phyloP scores from a whole-genome alignment of 345 rosid genomes.

The Eucalyptus melliodora region DNA sequence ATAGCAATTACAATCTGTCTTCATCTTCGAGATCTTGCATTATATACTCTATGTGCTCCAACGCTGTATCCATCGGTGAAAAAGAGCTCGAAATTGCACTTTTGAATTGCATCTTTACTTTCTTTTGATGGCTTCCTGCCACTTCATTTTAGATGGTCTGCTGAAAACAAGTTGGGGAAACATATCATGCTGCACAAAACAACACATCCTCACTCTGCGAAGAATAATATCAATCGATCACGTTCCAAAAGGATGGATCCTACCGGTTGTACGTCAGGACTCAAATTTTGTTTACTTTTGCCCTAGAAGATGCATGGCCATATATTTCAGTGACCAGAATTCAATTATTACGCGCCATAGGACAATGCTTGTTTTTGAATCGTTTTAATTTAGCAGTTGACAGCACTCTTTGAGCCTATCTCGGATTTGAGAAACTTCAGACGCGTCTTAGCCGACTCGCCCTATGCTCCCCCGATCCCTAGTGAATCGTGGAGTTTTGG shows the following conservation, averaged over 20 bases:
- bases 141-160: neutral
- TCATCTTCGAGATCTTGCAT: conserved; percentile 31
- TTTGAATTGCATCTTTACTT: neutral
- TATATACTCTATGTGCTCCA: conserved; percentile 43
- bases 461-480: no score
- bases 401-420: no score
- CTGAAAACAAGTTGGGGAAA: neutral
- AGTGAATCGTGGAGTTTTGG: no score
- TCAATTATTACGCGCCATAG: neutral
- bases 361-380: no score
- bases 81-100: neutral
- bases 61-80: conserved; percentile 25
- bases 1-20: conserved; percentile 24
- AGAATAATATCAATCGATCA: neutral
- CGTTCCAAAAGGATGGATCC: no score
- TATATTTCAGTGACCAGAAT: no score
- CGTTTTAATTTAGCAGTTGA: no score
- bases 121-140: neutral
- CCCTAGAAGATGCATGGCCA: neutral
- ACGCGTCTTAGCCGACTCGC: no score
- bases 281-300: no score
- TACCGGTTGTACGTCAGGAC: no score
- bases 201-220: neutral
- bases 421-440: no score
- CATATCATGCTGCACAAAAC: neutral